Evolutionary conservation across 164 flowering plant genomes (phyloP).

Genomic region (Protea cynaroides): DNA sequence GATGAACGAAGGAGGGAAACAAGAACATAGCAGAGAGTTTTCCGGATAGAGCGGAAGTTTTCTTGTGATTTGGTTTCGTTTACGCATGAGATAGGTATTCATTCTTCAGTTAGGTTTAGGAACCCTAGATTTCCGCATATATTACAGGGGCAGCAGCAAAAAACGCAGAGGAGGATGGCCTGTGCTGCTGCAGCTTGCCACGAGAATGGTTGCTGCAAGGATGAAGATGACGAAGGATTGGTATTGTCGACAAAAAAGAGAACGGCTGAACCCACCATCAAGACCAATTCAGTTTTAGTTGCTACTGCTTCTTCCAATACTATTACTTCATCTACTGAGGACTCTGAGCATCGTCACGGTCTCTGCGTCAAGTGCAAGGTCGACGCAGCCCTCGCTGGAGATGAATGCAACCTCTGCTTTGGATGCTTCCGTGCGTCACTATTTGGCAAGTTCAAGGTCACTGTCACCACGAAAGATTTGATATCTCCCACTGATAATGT

Average conservation of each 20-base stretch:
- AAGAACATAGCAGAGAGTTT: too few relatives aligned
- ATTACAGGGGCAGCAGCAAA: too few relatives aligned
- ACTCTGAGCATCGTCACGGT: not conserved
- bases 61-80: too few relatives aligned
- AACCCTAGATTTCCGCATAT: too few relatives aligned
- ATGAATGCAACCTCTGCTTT: constrained; percentile 40
- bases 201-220: constrained; percentile 29
- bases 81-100: too few relatives aligned
- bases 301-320: not conserved
- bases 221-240: constrained; percentile 8
- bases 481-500: constrained; percentile 75
- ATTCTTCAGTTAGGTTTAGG: too few relatives aligned
- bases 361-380: constrained; percentile 77
- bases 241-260: not conserved
- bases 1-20: too few relatives aligned
- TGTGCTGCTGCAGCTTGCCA: constrained; percentile 26
- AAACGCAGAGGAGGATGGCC: constrained; percentile 16
- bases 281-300: too few relatives aligned
- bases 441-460: constrained; percentile 74
- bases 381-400: constrained; percentile 23
- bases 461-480: constrained; percentile 74
- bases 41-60: too few relatives aligned
- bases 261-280: too few relatives aligned
- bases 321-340: not conserved
- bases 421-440: constrained; percentile 71